Conservation (phyloP, 169 alveolate species). For the Amoebophrya sp. region DNA sequence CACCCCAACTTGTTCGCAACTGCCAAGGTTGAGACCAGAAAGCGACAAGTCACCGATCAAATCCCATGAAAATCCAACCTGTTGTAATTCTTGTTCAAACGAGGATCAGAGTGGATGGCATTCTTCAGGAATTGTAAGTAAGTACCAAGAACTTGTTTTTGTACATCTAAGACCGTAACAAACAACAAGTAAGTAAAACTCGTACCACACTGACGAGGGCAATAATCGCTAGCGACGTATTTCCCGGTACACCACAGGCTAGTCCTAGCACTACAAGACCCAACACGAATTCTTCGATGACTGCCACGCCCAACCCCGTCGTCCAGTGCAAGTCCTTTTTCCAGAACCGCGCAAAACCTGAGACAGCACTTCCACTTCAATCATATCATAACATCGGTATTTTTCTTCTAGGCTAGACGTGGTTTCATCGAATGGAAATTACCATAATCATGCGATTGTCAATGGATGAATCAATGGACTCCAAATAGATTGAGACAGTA, state of each 20-base stretch:
- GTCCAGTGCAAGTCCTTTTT: background rate
- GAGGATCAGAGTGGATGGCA: background rate
- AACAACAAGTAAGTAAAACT: too few relatives aligned
- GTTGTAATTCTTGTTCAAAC: background rate
- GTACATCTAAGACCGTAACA: too few relatives aligned
- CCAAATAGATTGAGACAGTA: too few relatives aligned
- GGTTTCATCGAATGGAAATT: too few relatives aligned
- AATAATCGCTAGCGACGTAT: background rate
- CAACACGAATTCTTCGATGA: background rate
- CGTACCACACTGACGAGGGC: constrained; percentile 11
- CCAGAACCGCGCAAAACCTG: too few relatives aligned
- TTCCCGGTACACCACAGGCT: background rate
- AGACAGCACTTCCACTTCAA: too few relatives aligned
- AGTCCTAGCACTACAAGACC: background rate
- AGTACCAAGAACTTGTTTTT: background rate
- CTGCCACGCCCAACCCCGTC: constrained; percentile 9
- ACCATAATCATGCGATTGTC: too few relatives aligned
- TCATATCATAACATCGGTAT: too few relatives aligned
- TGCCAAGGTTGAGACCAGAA: background rate
- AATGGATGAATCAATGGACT: too few relatives aligned
- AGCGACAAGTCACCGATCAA: constrained; percentile 6
- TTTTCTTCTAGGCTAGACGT: too few relatives aligned
- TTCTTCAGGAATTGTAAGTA: background rate
- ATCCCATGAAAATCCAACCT: constrained; percentile 12
- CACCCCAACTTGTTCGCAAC: background rate